A percentile compares a stretch with the other conserved stretches of the same genome.
Conservation (phyloP, 805 yeast genomes). For the Grigorovia jiainica region DNA sequence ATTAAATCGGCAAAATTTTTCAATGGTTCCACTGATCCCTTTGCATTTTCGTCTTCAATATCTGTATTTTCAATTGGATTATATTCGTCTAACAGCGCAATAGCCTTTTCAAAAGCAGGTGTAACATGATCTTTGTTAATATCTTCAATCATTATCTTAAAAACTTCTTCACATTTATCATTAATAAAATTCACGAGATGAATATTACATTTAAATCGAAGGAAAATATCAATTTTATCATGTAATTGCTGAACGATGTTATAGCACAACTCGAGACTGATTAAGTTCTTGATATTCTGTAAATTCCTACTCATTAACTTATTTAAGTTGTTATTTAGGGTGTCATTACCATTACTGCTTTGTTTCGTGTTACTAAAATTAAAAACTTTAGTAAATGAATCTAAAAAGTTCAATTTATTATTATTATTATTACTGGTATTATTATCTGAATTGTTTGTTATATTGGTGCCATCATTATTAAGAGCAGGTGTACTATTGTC, state of each 20-base stretch:
- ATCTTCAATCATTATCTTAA: slow-evolving; percentile 51
- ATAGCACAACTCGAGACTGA: slow-evolving; percentile 73
- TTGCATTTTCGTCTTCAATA: background rate
- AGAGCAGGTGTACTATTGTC: background rate
- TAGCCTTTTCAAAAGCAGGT: slow-evolving; percentile 77
- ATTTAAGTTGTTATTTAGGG: slow-evolving; percentile 62
- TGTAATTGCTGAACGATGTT: slow-evolving; percentile 62
- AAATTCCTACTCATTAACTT: slow-evolving; percentile 69
- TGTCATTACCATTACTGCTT: slow-evolving; percentile 22
- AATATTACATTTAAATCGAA: slow-evolving; percentile 33
- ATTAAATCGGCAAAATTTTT: slow-evolving; percentile 83
- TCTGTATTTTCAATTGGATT: slow-evolving; percentile 39
- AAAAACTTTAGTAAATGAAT: slow-evolving; percentile 58
- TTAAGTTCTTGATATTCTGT: slow-evolving; percentile 62
- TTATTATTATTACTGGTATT: background rate
- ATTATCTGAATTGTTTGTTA: slow-evolving; percentile 5
- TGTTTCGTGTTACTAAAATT: slow-evolving; percentile 28
- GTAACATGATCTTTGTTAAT: slow-evolving; percentile 69
- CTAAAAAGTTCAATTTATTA: slow-evolving; percentile 46
- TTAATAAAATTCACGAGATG: slow-evolving; percentile 15
- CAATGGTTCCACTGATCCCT: slow-evolving; percentile 58
- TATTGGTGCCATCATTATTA: background rate
- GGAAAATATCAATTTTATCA: slow-evolving; percentile 49
- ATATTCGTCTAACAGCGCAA: slow-evolving; percentile 57
- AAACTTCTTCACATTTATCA: slow-evolving; percentile 45